A percentile compares a stretch with the other conserved stretches of the same genome.
phyloP scores from a whole-genome alignment of 768 basidiomycete species.

The Pisolithus orientalis region DNA sequence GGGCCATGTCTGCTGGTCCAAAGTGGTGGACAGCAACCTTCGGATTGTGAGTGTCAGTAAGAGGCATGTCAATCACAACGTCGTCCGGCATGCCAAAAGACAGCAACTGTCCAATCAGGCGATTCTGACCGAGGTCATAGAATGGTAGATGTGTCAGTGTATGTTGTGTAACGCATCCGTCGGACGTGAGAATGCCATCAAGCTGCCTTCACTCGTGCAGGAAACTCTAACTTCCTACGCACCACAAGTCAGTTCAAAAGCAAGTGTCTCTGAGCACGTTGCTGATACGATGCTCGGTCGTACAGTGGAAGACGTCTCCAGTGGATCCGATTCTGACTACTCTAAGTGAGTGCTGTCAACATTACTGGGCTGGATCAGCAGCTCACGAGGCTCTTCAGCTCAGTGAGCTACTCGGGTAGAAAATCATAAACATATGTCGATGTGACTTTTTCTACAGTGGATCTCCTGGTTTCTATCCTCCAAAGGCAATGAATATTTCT shows the following conservation, averaged over 20 bases:
- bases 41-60: slow-evolving; percentile 24
- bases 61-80: slow-evolving; percentile 27
- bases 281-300: slow-evolving; percentile 31
- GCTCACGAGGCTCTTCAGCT: slow-evolving; percentile 19
- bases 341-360: slow-evolving; percentile 61
- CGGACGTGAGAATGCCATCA: slow-evolving; percentile 6
- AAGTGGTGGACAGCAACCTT: slow-evolving; percentile 6
- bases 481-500: slow-evolving; percentile 99
- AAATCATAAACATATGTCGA: slow-evolving; percentile 13
- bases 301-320: slow-evolving; percentile 79
- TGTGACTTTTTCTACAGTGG: slow-evolving; percentile 51
- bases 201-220: slow-evolving; percentile 6
- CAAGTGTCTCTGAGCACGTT: slow-evolving; percentile 8
- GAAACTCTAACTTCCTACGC: slow-evolving; percentile 4
- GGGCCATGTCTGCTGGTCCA: slow-evolving; percentile 9
- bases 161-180: neutral
- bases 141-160: no score
- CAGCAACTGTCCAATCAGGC: neutral
- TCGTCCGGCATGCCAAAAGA: slow-evolving; percentile 21
- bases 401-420: slow-evolving; percentile 17
- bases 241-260: slow-evolving; percentile 19
- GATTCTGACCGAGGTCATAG: no score
- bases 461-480: slow-evolving; percentile 97
- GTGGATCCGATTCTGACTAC: slow-evolving; percentile 93
- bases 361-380: neutral